Conservation (phyloP, 805 yeast genomes). For the Candida silvicultrix region DNA sequence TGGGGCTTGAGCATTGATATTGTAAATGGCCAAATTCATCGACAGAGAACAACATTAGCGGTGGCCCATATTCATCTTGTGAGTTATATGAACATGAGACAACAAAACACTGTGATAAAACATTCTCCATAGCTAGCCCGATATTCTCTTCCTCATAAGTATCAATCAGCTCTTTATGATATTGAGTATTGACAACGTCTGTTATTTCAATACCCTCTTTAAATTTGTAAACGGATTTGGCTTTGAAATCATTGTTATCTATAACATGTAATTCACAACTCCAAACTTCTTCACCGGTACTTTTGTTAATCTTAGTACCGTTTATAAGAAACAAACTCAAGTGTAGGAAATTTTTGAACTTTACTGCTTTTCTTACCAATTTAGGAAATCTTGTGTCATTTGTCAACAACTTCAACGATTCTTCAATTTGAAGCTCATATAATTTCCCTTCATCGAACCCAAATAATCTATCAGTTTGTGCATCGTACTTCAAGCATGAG, state of each 20-base stretch:
- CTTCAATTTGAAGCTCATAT: background rate
- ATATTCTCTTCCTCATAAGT: constrained; percentile 19
- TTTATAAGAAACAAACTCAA: constrained; percentile 16
- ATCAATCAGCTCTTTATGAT: constrained; percentile 14
- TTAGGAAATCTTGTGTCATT: constrained; percentile 6
- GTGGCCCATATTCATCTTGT: constrained; percentile 23
- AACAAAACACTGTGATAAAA: constrained; percentile 29
- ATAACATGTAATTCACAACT: constrained; percentile 18
- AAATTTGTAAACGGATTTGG: constrained; percentile 11
- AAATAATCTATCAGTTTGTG: background rate
- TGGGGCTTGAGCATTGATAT: constrained; percentile 14
- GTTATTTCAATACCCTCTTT: constrained; percentile 19
- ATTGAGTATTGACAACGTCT: constrained; percentile 18
- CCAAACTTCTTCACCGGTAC: constrained; percentile 3
- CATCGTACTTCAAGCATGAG: constrained; percentile 1
- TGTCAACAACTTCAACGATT: background rate
- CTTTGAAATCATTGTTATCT: constrained; percentile 20
- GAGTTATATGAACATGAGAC: constrained; percentile 28
- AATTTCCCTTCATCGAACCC: constrained; percentile 1
- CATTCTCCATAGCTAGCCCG: constrained; percentile 25
- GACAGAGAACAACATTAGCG: constrained; percentile 27
- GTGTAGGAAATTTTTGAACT: constrained; percentile 18
- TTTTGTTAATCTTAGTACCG: constrained; percentile 5
- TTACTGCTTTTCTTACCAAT: constrained; percentile 13
- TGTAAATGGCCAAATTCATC: constrained; percentile 29